phyloP scores from a whole-genome alignment of 345 rosid species.

The Euphorbia pulcherrima region DNA sequence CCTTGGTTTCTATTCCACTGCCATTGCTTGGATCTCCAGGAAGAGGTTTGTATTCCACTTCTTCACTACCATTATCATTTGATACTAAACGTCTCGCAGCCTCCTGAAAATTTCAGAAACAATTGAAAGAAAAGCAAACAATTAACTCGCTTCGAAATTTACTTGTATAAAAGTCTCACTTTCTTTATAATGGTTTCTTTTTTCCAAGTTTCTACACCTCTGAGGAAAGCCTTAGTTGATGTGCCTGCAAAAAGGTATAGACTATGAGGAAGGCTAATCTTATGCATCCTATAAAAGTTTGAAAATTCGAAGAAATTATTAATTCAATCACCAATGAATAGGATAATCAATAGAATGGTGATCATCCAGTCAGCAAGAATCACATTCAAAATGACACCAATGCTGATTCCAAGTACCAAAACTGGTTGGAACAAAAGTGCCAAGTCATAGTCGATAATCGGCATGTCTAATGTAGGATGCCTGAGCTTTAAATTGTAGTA shows the following conservation, averaged over 20 bases:
- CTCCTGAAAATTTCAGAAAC: slow-evolving; percentile 26
- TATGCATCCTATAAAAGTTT: not conserved
- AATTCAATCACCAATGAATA: slow-evolving; percentile 42
- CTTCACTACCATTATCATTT: slow-evolving; percentile 25
- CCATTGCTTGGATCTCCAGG: slow-evolving; percentile 19
- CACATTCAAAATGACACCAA: slow-evolving; percentile 45
- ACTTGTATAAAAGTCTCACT: slow-evolving; percentile 11
- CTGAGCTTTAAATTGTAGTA: slow-evolving; percentile 36
- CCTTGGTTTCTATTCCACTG: slow-evolving; percentile 5
- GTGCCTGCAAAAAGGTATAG: slow-evolving; percentile 22
- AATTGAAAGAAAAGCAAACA: not conserved
- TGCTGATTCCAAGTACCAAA: slow-evolving; percentile 46
- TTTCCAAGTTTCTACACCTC: slow-evolving; percentile 52
- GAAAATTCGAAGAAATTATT: not conserved
- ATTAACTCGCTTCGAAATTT: not conserved
- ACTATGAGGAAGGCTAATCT: not conserved
- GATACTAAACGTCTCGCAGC: slow-evolving; percentile 24
- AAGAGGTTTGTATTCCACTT: slow-evolving; percentile 24
- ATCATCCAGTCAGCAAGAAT: slow-evolving; percentile 54
- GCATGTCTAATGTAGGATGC: slow-evolving; percentile 46
- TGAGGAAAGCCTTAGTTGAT: slow-evolving; percentile 43
- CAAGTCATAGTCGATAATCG: slow-evolving; percentile 50
- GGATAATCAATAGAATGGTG: slow-evolving; percentile 40
- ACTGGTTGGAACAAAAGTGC: slow-evolving; percentile 52
- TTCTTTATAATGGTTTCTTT: slow-evolving; percentile 38